Conservation (phyloP, 1,284 basidiomycete species). For the Leccinum glutinopallens region DNA sequence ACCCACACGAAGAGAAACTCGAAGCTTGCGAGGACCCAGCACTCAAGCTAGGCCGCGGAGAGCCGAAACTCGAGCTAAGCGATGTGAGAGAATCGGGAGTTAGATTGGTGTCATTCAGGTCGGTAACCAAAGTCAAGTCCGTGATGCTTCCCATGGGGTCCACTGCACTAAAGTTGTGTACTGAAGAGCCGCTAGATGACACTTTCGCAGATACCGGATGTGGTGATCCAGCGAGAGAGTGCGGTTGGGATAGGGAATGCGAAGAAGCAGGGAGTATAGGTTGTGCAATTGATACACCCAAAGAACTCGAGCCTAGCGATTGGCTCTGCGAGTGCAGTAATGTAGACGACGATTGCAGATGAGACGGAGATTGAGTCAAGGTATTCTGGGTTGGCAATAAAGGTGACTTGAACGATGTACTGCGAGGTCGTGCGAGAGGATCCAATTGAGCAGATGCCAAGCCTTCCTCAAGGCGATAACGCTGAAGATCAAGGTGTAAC, state of each 20-base stretch:
- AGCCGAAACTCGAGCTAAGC: conserved; percentile 31
- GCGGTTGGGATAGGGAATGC: conserved; percentile 30
- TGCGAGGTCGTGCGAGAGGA: conserved; percentile 27
- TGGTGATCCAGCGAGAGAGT: conserved; percentile 34
- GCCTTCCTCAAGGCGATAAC: conserved; percentile 34
- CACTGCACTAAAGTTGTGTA: conserved; percentile 23
- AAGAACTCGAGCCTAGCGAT: conserved; percentile 19
- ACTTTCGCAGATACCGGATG: conserved; percentile 23
- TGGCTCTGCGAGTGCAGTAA: conserved; percentile 29
- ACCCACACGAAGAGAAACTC: conserved; percentile 29
- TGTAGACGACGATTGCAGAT: conserved; percentile 21
- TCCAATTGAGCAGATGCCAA: conserved; percentile 32
- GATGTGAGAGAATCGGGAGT: conserved; percentile 32
- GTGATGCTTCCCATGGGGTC: conserved; percentile 17
- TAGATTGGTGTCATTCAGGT: conserved; percentile 30
- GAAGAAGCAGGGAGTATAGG: conserved; percentile 26
- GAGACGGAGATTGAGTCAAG: conserved; percentile 27
- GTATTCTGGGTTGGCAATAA: conserved; percentile 21
- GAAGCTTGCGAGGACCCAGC: conserved; percentile 32
- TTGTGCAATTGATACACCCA: conserved; percentile 24
- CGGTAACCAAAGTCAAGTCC: conserved; percentile 29
- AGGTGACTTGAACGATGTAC: conserved; percentile 32
- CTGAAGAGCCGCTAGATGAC: conserved; percentile 26
- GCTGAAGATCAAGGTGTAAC: conserved; percentile 29
- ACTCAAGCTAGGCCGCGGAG: conserved; percentile 30